Evolutionary conservation across 768 basidiomycete species (phyloP).

Genomic region (Pseudohyphozyma bogoriensis): DNA sequence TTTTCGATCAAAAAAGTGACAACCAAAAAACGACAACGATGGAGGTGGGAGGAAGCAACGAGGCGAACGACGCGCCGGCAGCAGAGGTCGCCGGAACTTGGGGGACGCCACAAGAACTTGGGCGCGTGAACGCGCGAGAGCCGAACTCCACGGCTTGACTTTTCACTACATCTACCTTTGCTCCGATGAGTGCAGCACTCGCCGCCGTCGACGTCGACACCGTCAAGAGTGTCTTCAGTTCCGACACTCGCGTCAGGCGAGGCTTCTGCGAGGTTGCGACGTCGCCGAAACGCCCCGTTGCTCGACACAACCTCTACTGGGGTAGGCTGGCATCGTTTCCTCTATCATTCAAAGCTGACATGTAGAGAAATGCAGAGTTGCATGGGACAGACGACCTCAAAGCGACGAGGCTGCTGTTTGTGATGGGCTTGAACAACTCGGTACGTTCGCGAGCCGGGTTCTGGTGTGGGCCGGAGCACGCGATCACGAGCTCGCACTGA

Average conservation of each 20-base stretch:
- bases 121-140: too few relatives aligned
- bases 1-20: too few relatives aligned
- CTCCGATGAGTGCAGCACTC: too few relatives aligned
- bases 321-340: not conserved
- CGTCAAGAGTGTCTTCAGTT: slow-evolving; percentile 1
- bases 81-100: too few relatives aligned
- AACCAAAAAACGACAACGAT: too few relatives aligned
- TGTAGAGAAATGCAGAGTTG: not conserved
- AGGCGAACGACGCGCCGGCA: too few relatives aligned
- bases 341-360: not conserved
- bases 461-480: too few relatives aligned
- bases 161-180: too few relatives aligned
- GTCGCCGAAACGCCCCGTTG: not conserved
- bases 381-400: slow-evolving; percentile 8
- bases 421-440: slow-evolving; percentile 24
- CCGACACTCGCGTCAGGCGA: slow-evolving; percentile 4
- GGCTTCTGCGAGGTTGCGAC: slow-evolving; percentile 12
- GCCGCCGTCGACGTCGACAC: not conserved
- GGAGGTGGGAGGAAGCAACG: too few relatives aligned
- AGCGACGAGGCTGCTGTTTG: slow-evolving; percentile 4
- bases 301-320: slow-evolving; percentile 13
- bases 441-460: not conserved
- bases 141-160: too few relatives aligned
- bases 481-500: not conserved
- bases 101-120: too few relatives aligned